Evolutionary conservation across 2,329 filamentous ascomycete genomes (phyloP).

Genomic region (Chaetomiaceae sp.): DNA sequence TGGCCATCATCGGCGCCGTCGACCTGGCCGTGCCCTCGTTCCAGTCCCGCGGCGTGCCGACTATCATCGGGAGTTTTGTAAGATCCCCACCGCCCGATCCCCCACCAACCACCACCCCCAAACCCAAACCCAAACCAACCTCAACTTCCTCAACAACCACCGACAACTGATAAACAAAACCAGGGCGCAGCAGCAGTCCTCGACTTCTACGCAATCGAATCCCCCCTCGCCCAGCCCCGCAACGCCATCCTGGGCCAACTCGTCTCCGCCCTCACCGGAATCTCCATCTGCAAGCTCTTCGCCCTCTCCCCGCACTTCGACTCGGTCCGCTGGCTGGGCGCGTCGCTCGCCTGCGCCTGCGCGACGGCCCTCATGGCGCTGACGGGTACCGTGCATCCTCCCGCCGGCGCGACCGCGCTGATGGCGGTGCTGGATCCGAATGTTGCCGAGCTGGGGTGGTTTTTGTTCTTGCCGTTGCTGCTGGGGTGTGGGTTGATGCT

Average conservation of each 20-base stretch:
- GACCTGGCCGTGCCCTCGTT: conserved; percentile 53
- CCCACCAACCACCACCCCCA: background rate
- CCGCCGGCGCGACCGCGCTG: conserved; percentile 69
- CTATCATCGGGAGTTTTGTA: conserved; percentile 69
- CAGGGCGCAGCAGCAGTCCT: conserved; percentile 73
- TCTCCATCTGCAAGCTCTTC: conserved; percentile 63
- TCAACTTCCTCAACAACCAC: background rate
- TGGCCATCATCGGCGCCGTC: conserved; percentile 56
- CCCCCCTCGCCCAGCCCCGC: conserved; percentile 68
- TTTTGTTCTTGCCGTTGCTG: conserved; percentile 58
- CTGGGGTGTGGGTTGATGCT: conserved; percentile 60
- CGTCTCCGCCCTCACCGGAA: conserved; percentile 56
- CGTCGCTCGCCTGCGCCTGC: conserved; percentile 59
- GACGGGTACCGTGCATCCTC: conserved; percentile 69
- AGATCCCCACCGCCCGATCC: conserved; percentile 32
- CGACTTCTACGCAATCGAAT: conserved; percentile 67
- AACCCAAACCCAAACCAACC: background rate
- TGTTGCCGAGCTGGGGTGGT: conserved; percentile 61
- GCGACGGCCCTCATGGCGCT: conserved; percentile 63
- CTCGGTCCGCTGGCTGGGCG: conserved; percentile 58
- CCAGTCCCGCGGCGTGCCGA: conserved; percentile 46
- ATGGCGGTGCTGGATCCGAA: conserved; percentile 58
- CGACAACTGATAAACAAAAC: background rate
- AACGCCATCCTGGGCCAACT: conserved; percentile 66
- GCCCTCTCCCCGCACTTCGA: conserved; percentile 44